Conservation (phyloP, 176 grass and related monocot genomes). For the Cocos nucifera region DNA sequence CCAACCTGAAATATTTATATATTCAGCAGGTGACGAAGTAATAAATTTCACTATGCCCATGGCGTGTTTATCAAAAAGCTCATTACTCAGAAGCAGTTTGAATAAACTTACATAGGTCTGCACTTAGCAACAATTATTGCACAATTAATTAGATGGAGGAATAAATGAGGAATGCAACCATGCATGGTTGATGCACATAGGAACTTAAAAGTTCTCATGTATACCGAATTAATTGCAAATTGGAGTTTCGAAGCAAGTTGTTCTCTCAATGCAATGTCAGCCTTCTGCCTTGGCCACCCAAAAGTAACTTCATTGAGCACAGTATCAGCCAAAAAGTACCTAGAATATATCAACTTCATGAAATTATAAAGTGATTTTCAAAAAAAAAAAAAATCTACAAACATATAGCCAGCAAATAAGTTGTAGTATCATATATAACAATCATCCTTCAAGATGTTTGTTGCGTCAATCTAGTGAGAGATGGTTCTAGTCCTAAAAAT, state of each 20-base stretch:
- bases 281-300: constrained; percentile 80
- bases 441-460: no score
- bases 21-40: neutral
- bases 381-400: no score
- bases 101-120: no score
- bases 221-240: constrained; percentile 66
- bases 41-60: no score
- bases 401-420: no score
- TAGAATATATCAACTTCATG: constrained; percentile 3
- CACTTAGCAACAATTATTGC: no score
- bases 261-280: constrained; percentile 38
- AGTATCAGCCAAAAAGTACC: constrained; percentile 87
- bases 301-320: constrained; percentile 86
- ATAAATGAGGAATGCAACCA: neutral
- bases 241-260: constrained; percentile 57
- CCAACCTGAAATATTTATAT: constrained; percentile 44
- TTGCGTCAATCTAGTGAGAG: no score
- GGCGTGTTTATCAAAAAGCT: no score
- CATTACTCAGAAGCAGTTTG: no score
- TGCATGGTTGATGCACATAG: neutral
- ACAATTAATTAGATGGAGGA: neutral
- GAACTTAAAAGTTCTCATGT: neutral
- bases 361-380: no score
- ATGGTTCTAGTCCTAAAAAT: no score
- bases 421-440: no score